These are phyloP conservation scores for Trichoderma breve DNA, from an alignment of 2,329 filamentous ascomycete species.

Conservation along the genomic window DNA sequence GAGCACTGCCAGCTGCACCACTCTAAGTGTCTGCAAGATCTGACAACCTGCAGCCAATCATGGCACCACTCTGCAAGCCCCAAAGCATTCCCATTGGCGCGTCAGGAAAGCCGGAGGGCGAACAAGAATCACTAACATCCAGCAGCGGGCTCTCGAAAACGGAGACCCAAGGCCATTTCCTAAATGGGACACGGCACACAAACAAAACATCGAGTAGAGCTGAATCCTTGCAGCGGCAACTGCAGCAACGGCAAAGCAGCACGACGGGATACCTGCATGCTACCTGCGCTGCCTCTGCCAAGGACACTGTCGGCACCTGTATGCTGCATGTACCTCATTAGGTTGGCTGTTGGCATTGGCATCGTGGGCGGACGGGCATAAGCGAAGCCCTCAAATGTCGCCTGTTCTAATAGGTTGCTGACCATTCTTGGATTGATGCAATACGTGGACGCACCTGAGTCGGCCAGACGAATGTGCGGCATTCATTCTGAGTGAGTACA, in stretches of 20 bases:
- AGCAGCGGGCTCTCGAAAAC: background rate
- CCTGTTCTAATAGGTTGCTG: background rate
- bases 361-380: background rate
- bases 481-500: background rate
- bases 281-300: background rate
- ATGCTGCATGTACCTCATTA: background rate
- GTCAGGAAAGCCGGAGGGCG: background rate
- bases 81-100: background rate
- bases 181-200: conserved; percentile 7
- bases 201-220: conserved; percentile 12
- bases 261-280: background rate
- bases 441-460: conserved; percentile 16
- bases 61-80: background rate
- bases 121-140: background rate
- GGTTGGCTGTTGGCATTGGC: background rate
- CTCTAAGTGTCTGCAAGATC: conserved; percentile 8
- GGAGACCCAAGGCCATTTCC: conserved; percentile 10
- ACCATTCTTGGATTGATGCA: background rate
- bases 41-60: background rate
- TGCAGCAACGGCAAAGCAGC: background rate
- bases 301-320: background rate
- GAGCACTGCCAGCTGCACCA: background rate
- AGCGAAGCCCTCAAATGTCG: conserved; percentile 2
- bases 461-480: background rate
- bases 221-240: conserved; percentile 7